Evolutionary conservation across 768 basidiomycete species (phyloP).

Genomic region (Lactarius hatsudake): DNA sequence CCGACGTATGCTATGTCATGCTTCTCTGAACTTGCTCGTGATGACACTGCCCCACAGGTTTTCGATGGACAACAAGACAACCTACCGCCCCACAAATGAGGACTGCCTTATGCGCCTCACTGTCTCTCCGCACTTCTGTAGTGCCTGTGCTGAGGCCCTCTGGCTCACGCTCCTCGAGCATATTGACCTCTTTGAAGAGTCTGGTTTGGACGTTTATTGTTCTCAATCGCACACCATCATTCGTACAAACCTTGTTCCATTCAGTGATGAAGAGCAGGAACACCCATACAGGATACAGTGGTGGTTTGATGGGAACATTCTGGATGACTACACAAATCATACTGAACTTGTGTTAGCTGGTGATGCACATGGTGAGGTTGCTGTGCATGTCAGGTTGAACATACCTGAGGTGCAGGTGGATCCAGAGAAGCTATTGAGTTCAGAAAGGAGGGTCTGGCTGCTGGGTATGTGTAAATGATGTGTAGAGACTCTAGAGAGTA

Average conservation of each 20-base stretch:
- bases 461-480: not conserved
- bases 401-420: not conserved
- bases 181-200: slow-evolving; percentile 58
- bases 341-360: not conserved
- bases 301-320: not conserved
- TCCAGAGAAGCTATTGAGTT: not conserved
- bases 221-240: not conserved
- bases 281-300: not conserved
- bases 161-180: slow-evolving; percentile 64
- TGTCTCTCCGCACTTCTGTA: slow-evolving; percentile 69
- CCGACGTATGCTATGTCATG: slow-evolving; percentile 55
- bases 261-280: not conserved
- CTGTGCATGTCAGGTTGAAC: not conserved
- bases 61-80: slow-evolving; percentile 59
- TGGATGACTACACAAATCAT: not conserved
- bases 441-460: not conserved
- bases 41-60: slow-evolving; percentile 41
- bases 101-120: slow-evolving; percentile 81
- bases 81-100: slow-evolving; percentile 79
- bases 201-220: not conserved
- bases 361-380: not conserved
- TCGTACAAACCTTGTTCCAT: not conserved
- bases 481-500: too few species aligned
- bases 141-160: slow-evolving; percentile 67
- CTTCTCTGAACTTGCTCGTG: not conserved